Evolutionary conservation across 2,329 filamentous ascomycete species (phyloP), one percentile per base, ranked within the genome.

Genomic region (Didymella pomorum): DNA sequence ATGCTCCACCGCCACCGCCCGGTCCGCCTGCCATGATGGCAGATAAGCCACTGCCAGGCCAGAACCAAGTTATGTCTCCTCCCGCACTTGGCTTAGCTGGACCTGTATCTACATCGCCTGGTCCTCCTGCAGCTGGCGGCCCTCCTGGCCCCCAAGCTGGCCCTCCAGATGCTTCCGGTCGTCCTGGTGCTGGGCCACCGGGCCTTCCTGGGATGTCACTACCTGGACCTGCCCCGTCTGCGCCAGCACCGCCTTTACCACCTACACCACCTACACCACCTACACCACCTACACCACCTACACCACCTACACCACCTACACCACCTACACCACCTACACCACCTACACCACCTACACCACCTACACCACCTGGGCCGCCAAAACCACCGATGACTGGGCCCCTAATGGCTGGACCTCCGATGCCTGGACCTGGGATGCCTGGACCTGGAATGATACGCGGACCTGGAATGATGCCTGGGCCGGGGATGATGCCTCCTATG

Each of bases 21-120:
- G 21, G 42, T 4, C 12, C 9, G 20, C 48, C 49, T 29, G 37
- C 37, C 10, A 31, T 52, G n/a, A 58, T 23, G 14, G 45, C 33
- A 16, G 26, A 54, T 20, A 55, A 9, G 37, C 57, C 51, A 23
- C 47, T 56, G 37, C 52, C 47, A 12, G 57, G 57, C 11, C 51
- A 60, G 29, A 56, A 56, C n/a, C 51, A 51, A 33, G 28, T 35
- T 12, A 29, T 37, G 42, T 41, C 41, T 16, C 39, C 56, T 37
- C 26, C 42, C 21, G 10, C 20, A 37, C 12, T 18, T 21, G 8
- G 23, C 1, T 18, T 18, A 29, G 25, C 51, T 18, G 16, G 11
- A 2, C 52, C 44, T 6, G 25, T 8, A 4, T 28, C 26, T 6
- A 8, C 4, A 2, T 8, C 26, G 7, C 4, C 26, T 28, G 26